Conservation (phyloP, 768 basidiomycete species). For the Lentinus tigrinus region DNA sequence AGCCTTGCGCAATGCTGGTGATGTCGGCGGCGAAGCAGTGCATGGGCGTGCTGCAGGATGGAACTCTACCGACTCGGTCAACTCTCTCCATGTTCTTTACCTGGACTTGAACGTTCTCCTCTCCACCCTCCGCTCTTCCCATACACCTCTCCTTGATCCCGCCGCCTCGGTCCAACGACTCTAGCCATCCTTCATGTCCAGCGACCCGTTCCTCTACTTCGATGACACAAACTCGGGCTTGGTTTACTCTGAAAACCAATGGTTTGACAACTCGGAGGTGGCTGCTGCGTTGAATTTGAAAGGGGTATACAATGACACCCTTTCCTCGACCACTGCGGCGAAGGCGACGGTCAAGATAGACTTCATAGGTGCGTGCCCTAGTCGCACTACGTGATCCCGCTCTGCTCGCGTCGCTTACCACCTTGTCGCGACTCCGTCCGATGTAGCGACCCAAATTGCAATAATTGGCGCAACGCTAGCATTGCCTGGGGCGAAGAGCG, state of each 20-base stretch:
- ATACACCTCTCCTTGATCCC: not conserved
- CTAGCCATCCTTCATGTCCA: no score
- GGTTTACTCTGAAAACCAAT: slow-evolving; percentile 4
- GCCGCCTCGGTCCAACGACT: not conserved
- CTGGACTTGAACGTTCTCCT: not conserved
- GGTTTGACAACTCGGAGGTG: slow-evolving; percentile 1
- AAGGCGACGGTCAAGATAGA: not conserved
- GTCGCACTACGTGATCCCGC: not conserved
- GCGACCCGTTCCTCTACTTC: slow-evolving; percentile 1
- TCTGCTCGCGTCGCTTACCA: not conserved
- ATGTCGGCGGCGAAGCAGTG: not conserved
- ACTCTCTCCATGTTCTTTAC: not conserved
- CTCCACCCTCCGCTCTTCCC: not conserved
- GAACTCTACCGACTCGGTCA: no score
- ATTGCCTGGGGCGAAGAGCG: not conserved
- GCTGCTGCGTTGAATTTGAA: not conserved
- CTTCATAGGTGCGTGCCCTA: slow-evolving; percentile 10
- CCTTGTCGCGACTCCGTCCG: not conserved
- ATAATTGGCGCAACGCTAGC: slow-evolving; percentile 18
- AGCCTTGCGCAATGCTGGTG: not conserved
- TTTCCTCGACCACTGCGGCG: not conserved
- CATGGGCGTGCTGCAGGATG: not conserved
- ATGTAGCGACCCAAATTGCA: slow-evolving; percentile 18
- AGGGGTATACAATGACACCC: slow-evolving; percentile 9
- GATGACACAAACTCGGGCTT: slow-evolving; percentile 11